phyloP scores from a whole-genome alignment of 2,329 filamentous ascomycete species.

The Phoma sp. region DNA sequence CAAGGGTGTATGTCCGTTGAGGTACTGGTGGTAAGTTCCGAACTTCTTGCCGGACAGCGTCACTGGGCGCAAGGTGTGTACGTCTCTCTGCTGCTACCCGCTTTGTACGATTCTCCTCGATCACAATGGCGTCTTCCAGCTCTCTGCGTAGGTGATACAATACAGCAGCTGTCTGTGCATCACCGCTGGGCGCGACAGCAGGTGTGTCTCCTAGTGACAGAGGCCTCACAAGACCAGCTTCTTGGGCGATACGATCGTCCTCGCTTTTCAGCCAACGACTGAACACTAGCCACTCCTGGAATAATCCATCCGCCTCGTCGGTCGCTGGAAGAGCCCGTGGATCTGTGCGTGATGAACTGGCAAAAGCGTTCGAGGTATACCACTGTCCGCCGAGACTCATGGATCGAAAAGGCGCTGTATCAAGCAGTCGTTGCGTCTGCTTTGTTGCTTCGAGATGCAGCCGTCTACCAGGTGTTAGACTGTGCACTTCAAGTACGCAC shows the following conservation, averaged over 20 bases:
- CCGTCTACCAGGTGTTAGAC: conserved; percentile 28
- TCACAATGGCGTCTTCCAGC: conserved; percentile 38
- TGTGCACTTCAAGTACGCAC: too few relatives aligned
- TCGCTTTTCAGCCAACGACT: conserved; percentile 36
- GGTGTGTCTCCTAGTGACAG: conserved; percentile 32
- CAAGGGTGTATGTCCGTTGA: conserved; percentile 34
- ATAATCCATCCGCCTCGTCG: conserved; percentile 37
- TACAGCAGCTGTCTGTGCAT: conserved; percentile 35
- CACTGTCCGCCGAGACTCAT: conserved; percentile 35
- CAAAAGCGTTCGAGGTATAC: conserved; percentile 32
- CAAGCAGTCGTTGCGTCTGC: conserved; percentile 25
- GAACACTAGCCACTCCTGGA: conserved; percentile 40
- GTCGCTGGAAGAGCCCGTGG: conserved; percentile 31
- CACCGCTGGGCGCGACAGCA: conserved; percentile 20
- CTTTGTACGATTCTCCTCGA: conserved; percentile 42
- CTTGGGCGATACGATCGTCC: conserved; percentile 33
- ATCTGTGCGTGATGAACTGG: conserved; percentile 20
- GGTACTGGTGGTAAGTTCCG: conserved; percentile 33
- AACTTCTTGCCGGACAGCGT: conserved; percentile 36
- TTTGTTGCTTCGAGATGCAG: conserved; percentile 38
- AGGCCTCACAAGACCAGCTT: conserved; percentile 25
- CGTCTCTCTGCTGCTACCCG: conserved; percentile 30
- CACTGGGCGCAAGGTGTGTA: conserved; percentile 36
- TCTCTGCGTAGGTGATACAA: conserved; percentile 37
- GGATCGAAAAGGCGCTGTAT: conserved; percentile 18